Evolutionary conservation across 2,329 filamentous ascomycete species (phyloP).

Genomic region (Zasmidium angulare): DNA sequence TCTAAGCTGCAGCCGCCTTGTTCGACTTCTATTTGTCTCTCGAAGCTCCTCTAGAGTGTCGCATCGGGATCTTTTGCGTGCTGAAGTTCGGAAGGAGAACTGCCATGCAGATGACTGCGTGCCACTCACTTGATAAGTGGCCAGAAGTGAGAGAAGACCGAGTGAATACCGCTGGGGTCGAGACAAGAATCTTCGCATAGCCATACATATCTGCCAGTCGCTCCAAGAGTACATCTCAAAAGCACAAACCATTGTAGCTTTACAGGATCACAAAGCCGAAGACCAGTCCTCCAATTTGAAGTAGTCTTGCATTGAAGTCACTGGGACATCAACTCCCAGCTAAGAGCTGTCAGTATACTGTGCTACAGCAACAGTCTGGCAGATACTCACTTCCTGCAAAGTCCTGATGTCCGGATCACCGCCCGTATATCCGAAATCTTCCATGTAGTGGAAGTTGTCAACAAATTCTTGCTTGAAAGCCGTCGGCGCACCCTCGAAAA

Average conservation of each 20-base stretch:
- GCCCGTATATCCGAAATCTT: neutral
- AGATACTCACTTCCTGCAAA: neutral
- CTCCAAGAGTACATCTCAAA: no score
- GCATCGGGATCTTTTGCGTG: no score
- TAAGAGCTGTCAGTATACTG: neutral
- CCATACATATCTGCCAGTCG: no score
- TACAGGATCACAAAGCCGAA: neutral
- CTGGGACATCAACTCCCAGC: neutral
- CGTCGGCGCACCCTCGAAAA: neutral
- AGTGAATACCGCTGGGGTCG: neutral
- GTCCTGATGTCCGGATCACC: neutral
- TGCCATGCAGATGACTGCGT: neutral
- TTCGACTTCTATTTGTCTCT: no score
- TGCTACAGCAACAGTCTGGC: neutral
- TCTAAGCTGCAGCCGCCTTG: no score
- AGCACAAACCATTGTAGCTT: no score
- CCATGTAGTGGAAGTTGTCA: neutral
- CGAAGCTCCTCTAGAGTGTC: no score
- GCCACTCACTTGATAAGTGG: neutral
- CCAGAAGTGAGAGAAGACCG: neutral
- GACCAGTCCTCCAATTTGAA: neutral
- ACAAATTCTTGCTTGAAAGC: neutral
- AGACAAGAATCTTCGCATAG: neutral
- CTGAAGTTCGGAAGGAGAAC: slow-evolving; percentile 37
- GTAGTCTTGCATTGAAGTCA: neutral